phyloP scores from a whole-genome alignment of 495 filamentous ascomycete genomes.

The Platismatia glauca region DNA sequence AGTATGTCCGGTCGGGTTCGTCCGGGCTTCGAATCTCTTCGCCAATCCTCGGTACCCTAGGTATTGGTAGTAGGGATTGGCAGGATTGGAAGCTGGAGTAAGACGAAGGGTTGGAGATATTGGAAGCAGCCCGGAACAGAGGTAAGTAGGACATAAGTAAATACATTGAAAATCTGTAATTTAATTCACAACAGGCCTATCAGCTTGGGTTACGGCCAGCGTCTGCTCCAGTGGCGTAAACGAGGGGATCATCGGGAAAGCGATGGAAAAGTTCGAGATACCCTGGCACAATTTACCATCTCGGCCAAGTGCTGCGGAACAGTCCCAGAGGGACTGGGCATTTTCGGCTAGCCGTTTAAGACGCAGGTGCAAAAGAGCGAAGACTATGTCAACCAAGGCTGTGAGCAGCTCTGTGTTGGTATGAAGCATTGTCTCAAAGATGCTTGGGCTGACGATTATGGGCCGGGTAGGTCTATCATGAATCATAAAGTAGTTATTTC shows the following conservation, averaged over 20 bases:
- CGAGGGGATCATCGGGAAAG: conserved; percentile 38
- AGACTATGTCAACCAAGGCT: conserved; percentile 37
- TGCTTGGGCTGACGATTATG: too few species aligned
- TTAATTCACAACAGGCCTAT: background rate
- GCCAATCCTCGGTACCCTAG: conserved; percentile 38
- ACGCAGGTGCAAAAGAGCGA: conserved; percentile 27
- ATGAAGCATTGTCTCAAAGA: too few species aligned
- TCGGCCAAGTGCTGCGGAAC: conserved; percentile 36
- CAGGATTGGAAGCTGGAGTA: conserved; percentile 35
- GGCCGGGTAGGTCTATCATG: background rate
- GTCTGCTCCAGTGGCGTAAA: conserved; percentile 35
- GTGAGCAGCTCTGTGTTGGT: conserved; percentile 3
- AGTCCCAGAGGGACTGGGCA: conserved; percentile 29
- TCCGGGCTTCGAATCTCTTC: conserved; percentile 37
- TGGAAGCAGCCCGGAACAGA: conserved; percentile 5
- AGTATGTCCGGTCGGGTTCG: conserved; percentile 32
- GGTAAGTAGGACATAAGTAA: background rate
- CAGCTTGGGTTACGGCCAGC: conserved; percentile 36
- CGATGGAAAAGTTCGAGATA: conserved; percentile 35
- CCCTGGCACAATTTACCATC: conserved; percentile 36
- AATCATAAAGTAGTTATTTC: too few species aligned
- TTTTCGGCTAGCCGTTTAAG: conserved; percentile 22
- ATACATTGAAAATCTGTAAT: too few species aligned
- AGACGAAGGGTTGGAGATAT: conserved; percentile 28
- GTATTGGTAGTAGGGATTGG: conserved; percentile 34